Base-by-base conservation (phyloP, 371 early-diverging fungal genomes). In the Mucor indicus region DNA sequence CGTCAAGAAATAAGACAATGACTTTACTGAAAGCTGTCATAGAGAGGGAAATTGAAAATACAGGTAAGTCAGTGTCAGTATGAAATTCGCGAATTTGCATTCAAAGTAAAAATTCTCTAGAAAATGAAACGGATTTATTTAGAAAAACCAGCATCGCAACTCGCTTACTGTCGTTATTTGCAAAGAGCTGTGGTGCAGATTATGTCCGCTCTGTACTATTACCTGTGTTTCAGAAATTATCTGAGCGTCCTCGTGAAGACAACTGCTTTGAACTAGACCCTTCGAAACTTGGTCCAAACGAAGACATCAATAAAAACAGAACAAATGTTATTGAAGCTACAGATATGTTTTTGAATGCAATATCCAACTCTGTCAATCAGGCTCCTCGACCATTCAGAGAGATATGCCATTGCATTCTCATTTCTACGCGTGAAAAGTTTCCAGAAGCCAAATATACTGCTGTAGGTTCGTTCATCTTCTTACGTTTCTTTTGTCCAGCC, bases 401-500 rank as follows among this genome's bases (percentile, higher is more conserved):
- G 44, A 81, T 91, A 32, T 96, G 96, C 45, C 68, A 81, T 49
- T 74, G 80, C 40, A 77, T 96, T 17, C 64, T 83, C 27, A 75
- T 67, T 30, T 69, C 88, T 5, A 94, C 92, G 0, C 80, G 79
- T 9, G 72, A 78, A 43, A 72, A 84, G 13, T 96, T 94, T 66
- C 92, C 92, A 1, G 91, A 89, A 32, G 85, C 92, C 4, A 81
- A 77, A 36, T 77, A 82, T 30, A 86, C 86, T 0, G 92, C 93
- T 20, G 94, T 97, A 1, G 95, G 96, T 35, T 91, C 92, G 0
- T 94, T 95, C 51, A 81, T 97, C 44, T 97, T 96, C 59, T 66
- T 97, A 50, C 85, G 97, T 2, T 93, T 96, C 81, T 79, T 96
- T 54, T 93, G 94, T 59, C 97, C 97, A 0, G 92, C 90, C 1